Conservation (phyloP, 2,329 filamentous ascomycete genomes). For the Nemania serpens region DNA sequence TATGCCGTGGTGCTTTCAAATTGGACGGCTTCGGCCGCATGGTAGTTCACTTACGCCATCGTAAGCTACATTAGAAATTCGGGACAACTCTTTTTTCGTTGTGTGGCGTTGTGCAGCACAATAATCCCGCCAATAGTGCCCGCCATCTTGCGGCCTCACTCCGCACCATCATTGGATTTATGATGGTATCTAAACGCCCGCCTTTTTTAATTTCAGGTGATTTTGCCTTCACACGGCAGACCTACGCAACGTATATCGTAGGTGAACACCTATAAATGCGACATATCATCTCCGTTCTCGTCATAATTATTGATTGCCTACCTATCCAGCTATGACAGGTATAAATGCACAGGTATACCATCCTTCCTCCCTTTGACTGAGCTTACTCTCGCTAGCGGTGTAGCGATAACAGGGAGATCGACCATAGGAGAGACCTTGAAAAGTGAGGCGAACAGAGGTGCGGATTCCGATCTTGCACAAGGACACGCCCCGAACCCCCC, state of each 20-base stretch:
- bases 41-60: conserved; percentile 10
- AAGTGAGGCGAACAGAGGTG: too few species aligned
- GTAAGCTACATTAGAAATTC: neutral
- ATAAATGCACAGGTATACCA: too few species aligned
- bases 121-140: conserved; percentile 6
- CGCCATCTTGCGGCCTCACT: conserved; percentile 15
- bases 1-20: neutral
- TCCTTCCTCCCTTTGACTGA: too few species aligned
- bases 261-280: neutral
- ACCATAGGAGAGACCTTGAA: too few species aligned
- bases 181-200: neutral
- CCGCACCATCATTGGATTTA: conserved; percentile 6
- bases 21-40: conserved; percentile 1
- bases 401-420: too few species aligned
- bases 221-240: neutral
- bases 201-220: neutral
- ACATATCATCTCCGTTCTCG: neutral
- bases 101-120: conserved; percentile 14
- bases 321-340: too few species aligned
- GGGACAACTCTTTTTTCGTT: neutral
- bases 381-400: too few species aligned
- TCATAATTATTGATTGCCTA: too few species aligned
- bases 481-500: too few species aligned
- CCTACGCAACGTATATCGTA: too few species aligned
- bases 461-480: too few species aligned